Conservation (phyloP, 2,329 filamentous ascomycete species). For the Penicillium oxalicum region DNA sequence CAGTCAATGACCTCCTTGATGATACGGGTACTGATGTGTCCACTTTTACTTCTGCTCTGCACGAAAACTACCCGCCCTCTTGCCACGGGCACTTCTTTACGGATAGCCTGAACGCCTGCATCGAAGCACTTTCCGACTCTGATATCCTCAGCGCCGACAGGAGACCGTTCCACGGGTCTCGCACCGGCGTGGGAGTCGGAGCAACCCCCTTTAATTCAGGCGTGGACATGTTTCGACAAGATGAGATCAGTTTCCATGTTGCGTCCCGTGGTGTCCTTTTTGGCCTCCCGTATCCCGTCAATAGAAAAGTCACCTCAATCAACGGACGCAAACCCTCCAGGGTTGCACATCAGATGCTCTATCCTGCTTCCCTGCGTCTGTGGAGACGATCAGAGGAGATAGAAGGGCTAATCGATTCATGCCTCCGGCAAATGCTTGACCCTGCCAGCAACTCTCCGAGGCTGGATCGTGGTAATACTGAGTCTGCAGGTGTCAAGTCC, state of each 20-base stretch:
- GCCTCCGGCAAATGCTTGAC: slow-evolving; percentile 31
- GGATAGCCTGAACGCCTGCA: slow-evolving; percentile 76
- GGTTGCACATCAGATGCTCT: slow-evolving; percentile 85
- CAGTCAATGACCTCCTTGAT: slow-evolving; percentile 73
- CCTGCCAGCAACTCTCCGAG: slow-evolving; percentile 39
- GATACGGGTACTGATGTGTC: slow-evolving; percentile 88
- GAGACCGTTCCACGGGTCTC: slow-evolving; percentile 20
- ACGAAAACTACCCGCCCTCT: slow-evolving; percentile 88
- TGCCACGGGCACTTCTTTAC: slow-evolving; percentile 63
- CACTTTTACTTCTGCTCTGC: slow-evolving; percentile 82
- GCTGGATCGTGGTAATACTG: slow-evolving; percentile 24
- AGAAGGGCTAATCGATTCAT: slow-evolving; percentile 55
- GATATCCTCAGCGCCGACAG: slow-evolving; percentile 72
- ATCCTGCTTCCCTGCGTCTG: slow-evolving; percentile 74
- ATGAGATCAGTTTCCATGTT: slow-evolving; percentile 89
- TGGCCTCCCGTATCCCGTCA: slow-evolving; percentile 78
- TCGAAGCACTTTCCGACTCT: slow-evolving; percentile 78
- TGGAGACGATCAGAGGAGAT: slow-evolving; percentile 82
- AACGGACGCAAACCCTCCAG: slow-evolving; percentile 28
- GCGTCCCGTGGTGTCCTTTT: slow-evolving; percentile 83
- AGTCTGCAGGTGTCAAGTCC: slow-evolving; percentile 29
- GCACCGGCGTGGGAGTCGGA: slow-evolving; percentile 53
- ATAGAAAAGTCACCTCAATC: slow-evolving; percentile 46
- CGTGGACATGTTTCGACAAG: slow-evolving; percentile 71
- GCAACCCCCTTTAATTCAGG: slow-evolving; percentile 44